Percentiles rank a stretch among this genome's conserved stretches.
Evolutionary conservation across 2,329 filamentous ascomycete species (phyloP).

Genomic region (Periconia digitata): DNA sequence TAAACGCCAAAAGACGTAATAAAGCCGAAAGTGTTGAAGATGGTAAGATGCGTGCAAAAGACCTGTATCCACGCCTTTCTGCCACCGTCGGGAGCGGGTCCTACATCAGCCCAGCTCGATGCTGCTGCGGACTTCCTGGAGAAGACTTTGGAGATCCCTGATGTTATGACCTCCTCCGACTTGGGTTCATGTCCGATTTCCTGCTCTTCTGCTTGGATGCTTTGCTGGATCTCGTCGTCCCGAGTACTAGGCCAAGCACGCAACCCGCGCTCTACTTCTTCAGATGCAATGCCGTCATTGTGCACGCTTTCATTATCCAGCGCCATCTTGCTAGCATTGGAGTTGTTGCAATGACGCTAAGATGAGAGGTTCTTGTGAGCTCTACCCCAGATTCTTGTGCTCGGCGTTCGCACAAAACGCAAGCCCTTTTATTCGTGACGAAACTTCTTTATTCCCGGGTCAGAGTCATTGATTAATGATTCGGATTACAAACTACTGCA

Average conservation of each 20-base stretch:
- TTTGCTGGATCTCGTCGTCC: constrained; percentile 19
- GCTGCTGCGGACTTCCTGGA: constrained; percentile 24
- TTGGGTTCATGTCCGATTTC: constrained; percentile 1
- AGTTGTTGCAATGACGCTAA: too few species aligned
- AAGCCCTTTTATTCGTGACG: neutral
- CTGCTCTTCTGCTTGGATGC: constrained; percentile 7
- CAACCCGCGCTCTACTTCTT: constrained; percentile 7
- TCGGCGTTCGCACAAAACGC: too few species aligned
- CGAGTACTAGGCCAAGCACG: constrained; percentile 16
- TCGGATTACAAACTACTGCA: neutral
- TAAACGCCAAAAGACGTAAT: constrained; percentile 60
- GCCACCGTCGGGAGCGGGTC: constrained; percentile 51
- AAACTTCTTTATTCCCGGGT: neutral
- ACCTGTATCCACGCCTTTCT: constrained; percentile 58
- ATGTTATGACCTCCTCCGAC: neutral
- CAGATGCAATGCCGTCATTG: neutral
- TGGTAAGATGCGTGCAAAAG: constrained; percentile 53
- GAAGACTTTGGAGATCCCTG: constrained; percentile 16
- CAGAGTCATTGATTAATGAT: neutral
- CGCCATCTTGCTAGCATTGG: neutral
- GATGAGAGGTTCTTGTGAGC: too few species aligned
- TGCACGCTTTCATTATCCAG: neutral
- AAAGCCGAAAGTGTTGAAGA: constrained; percentile 60
- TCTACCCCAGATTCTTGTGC: too few species aligned
- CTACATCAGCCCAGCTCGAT: constrained; percentile 24